phyloP scores from a whole-genome alignment of 805 yeast genomes.

The Saccharomycopsis lassenensis region DNA sequence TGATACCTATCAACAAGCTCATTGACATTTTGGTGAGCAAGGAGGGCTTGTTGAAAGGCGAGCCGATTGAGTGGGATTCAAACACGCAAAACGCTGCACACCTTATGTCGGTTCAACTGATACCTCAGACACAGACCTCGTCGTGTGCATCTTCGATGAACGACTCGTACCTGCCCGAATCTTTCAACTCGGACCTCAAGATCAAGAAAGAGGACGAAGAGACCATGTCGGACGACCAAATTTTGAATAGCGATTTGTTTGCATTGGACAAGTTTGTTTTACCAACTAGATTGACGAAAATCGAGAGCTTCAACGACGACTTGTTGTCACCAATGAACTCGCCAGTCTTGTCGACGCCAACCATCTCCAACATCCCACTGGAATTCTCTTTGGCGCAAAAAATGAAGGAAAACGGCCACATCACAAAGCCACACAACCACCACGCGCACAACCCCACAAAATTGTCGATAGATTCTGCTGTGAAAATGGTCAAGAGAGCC shows the following conservation, averaged over 20 bases:
- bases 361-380: neutral
- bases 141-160: neutral
- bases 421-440: conserved; percentile 8
- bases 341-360: conserved; percentile 2
- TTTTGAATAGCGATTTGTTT: no score
- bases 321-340: conserved; percentile 6
- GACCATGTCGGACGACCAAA: neutral
- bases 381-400: neutral
- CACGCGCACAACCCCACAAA: conserved; percentile 7
- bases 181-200: no score
- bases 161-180: neutral
- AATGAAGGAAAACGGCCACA: conserved; percentile 9
- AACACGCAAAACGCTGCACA: conserved; percentile 34
- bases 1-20: conserved; percentile 35
- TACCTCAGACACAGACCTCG: neutral
- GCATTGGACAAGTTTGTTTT: neutral
- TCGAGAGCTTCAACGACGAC: conserved; percentile 1
- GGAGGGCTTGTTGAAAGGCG: conserved; percentile 29
- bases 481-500: no score
- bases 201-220: conserved; percentile 1
- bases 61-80: conserved; percentile 35
- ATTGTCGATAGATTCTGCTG: no score
- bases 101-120: no score
- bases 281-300: neutral
- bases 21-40: conserved; percentile 32